A percentile compares a stretch with the other conserved stretches of the same genome.
These are phyloP conservation scores for Nakataea oryzae DNA, from an alignment of 2,329 filamentous ascomycete genomes.

Conservation along the genomic window DNA sequence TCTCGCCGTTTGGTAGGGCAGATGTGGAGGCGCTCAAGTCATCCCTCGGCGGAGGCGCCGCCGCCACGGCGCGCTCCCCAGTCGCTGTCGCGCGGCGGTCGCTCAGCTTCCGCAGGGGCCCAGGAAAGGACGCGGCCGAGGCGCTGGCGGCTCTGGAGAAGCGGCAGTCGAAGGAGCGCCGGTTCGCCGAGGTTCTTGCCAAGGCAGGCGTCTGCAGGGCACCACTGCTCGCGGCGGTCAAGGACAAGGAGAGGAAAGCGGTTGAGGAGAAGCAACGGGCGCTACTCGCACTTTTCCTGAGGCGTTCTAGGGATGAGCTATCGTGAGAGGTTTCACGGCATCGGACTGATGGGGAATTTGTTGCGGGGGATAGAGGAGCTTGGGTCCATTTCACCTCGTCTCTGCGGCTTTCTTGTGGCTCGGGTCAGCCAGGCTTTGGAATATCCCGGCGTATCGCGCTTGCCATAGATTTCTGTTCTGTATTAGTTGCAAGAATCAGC, in stretches of 20 bases:
- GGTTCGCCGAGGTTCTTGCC: constrained; percentile 56
- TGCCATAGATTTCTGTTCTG: background rate
- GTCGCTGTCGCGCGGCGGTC: constrained; percentile 27
- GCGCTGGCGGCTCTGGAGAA: constrained; percentile 35
- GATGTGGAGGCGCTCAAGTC: constrained; percentile 22
- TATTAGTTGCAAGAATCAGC: background rate
- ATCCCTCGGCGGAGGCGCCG: constrained; percentile 7
- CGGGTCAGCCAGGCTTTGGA: background rate
- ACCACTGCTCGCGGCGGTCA: constrained; percentile 15
- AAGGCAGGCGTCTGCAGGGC: constrained; percentile 45
- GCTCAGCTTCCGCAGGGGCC: constrained; percentile 29
- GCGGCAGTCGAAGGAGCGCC: constrained; percentile 47
- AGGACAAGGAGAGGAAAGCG: constrained; percentile 44
- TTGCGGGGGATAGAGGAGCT: background rate
- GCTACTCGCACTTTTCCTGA: constrained; percentile 61
- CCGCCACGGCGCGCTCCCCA: constrained; percentile 7
- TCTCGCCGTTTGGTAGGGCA: constrained; percentile 28
- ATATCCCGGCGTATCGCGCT: background rate
- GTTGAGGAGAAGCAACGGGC: constrained; percentile 54
- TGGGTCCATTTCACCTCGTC: background rate
- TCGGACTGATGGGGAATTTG: background rate
- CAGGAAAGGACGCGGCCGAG: constrained; percentile 9
- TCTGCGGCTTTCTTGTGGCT: background rate
- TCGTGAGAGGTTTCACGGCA: background rate
- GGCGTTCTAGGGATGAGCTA: constrained; percentile 9